Base-by-base conservation (phyloP, 305 asterid species). In the Fraxinus baroniana region DNA sequence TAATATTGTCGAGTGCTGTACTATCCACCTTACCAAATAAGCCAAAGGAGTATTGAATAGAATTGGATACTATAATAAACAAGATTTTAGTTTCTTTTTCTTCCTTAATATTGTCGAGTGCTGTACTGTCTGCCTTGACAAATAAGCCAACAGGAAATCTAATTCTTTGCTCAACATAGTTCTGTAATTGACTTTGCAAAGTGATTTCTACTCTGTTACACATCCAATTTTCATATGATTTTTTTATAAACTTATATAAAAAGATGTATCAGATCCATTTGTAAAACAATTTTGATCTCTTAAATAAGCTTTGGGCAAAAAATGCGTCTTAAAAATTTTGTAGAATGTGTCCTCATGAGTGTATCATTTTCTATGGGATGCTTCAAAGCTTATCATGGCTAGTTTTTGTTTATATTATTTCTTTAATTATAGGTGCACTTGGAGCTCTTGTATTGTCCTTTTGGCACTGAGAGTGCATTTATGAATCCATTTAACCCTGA, bases 361-460 rank as follows among this genome's bases (percentile, higher is more conserved):
- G 15, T 62, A 20, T 62, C 30, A 7, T 62, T 9, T 62, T 62
- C 17, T 1, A 12, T 7, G 71, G 71, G 71, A 62, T 62, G 32
- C 26, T 62, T 70, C 30, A 4, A 30, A 70, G 4, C 75, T 70
- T 28, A 12, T 26, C 4, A 4, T 28, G 75, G 22, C 39, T 70
- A 30, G 37, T 70, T 70, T 62, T 70, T 30, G 74, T 13, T 68
- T 4, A 66, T 6, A 28, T 68, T 30, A 15, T 70, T 66, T 68
- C 9, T 12, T 68, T 3, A 68, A 68, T 46, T 77, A 66, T 74
- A 93, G 99, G 98, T 94, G 81, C 98, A 96, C 77, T 80, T 96
- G 94, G 99, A 96, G 95, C 94, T 96, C 52, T 82, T 96, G 49
- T 96, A 92, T 80, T 89, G 91, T 73, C 98, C 99, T 20, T 76